Percentiles rank a stretch among this genome's conserved stretches.
Evolutionary conservation across 179 eudicot genomes (phyloP).

Genomic region (Patellifolia procumbens): DNA sequence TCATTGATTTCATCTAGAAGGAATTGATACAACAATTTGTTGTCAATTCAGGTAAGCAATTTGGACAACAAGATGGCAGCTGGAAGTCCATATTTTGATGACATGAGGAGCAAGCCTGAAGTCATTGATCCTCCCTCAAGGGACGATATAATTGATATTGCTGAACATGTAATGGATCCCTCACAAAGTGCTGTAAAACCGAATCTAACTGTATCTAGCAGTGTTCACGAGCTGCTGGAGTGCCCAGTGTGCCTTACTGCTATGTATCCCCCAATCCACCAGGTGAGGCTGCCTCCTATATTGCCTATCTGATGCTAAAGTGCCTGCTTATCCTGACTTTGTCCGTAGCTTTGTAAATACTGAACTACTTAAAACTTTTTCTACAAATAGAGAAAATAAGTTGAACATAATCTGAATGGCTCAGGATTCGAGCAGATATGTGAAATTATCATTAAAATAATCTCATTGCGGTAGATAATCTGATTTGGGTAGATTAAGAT

Average conservation of each 20-base stretch:
- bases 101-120: constrained; percentile 64
- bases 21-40: constrained; percentile 6
- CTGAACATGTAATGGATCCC: constrained; percentile 63
- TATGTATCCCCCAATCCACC: constrained; percentile 98
- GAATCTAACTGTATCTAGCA: constrained; percentile 60
- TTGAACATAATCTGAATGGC: too few relatives aligned
- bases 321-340: constrained; percentile 6
- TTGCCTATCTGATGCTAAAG: too few relatives aligned
- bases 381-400: too few relatives aligned
- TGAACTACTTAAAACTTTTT: too few relatives aligned
- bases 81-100: constrained; percentile 69
- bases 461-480: too few relatives aligned
- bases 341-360: too few relatives aligned
- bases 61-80: constrained; percentile 49
- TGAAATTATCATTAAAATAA: not conserved
- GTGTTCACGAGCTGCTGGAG: constrained; percentile 85
- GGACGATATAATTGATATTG: constrained; percentile 62
- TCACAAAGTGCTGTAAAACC: constrained; percentile 57
- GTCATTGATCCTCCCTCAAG: constrained; percentile 66
- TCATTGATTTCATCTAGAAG: not conserved
- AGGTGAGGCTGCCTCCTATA: constrained; percentile 50
- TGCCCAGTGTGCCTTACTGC: constrained; percentile 96
- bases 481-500: not conserved
- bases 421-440: not conserved
- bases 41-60: constrained; percentile 15